Conservation (phyloP, 164 flowering plant species). For the Stephania cephalantha region DNA sequence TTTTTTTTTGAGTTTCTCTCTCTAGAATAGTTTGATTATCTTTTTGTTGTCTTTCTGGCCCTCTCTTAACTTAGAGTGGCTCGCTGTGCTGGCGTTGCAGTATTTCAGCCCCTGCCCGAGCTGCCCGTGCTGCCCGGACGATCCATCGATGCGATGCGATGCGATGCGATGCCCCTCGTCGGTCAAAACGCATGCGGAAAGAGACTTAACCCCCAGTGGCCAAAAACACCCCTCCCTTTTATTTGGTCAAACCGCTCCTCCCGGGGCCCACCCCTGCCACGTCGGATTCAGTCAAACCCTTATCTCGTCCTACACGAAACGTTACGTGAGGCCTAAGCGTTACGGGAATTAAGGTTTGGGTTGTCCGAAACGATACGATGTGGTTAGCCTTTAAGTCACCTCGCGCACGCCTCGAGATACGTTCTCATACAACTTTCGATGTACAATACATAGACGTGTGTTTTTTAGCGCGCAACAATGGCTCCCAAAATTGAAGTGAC, state of each 20-base stretch:
- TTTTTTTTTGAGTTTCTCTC: background rate
- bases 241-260: conserved; percentile 4
- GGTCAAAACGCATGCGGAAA: conserved; percentile 1
- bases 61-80: conserved; percentile 15
- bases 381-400: too few species aligned
- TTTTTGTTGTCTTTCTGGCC: conserved; percentile 23
- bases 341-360: background rate
- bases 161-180: conserved; percentile 10
- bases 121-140: conserved; percentile 12
- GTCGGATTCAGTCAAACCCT: conserved; percentile 12
- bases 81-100: conserved; percentile 23
- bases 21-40: conserved; percentile 15
- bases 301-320: conserved; percentile 1
- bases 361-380: background rate
- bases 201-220: conserved; percentile 9
- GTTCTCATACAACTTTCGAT: too few species aligned
- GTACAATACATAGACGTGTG: too few species aligned
- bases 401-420: background rate
- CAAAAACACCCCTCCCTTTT: conserved; percentile 4
- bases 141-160: too few species aligned
- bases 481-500: too few species aligned
- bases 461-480: too few species aligned
- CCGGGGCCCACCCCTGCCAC: conserved; percentile 11
- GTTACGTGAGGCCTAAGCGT: background rate
- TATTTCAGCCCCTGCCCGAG: conserved; percentile 27